Conservation (phyloP, 345 rosid species). For the Linum usitatissimum region DNA sequence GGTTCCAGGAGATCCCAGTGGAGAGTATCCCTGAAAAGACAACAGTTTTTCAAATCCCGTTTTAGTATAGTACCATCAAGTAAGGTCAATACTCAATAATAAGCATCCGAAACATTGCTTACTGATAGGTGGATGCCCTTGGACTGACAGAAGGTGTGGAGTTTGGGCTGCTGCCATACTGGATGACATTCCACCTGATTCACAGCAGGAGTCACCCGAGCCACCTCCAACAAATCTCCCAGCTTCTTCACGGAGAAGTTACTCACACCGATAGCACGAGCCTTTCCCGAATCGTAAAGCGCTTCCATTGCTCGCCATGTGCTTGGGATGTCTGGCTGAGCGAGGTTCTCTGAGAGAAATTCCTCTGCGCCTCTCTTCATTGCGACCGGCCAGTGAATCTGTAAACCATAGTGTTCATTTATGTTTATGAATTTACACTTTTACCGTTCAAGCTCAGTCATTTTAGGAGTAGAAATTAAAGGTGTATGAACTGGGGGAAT, state of each 20-base stretch:
- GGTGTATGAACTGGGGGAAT: neutral
- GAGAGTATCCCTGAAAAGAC: slow-evolving; percentile 22
- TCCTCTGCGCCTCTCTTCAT: neutral
- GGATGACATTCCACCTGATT: slow-evolving; percentile 10
- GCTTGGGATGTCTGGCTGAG: neutral
- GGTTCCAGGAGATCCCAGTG: slow-evolving; percentile 5
- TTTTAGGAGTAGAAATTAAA: neutral
- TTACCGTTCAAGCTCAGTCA: neutral
- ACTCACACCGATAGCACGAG: slow-evolving; percentile 9
- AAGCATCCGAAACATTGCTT: neutral
- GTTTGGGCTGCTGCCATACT: slow-evolving; percentile 6
- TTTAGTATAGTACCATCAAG: neutral
- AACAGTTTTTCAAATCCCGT: neutral
- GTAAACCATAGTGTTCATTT: neutral
- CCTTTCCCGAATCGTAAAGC: slow-evolving; percentile 5
- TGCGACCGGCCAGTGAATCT: slow-evolving; percentile 5
- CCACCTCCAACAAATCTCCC: slow-evolving; percentile 7
- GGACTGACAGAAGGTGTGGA: slow-evolving; percentile 1
- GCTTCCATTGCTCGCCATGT: slow-evolving; percentile 11
- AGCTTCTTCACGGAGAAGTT: slow-evolving; percentile 10
- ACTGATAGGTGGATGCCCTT: slow-evolving; percentile 7
- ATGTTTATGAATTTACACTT: neutral
- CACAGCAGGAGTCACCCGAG: slow-evolving; percentile 9
- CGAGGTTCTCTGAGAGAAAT: neutral
- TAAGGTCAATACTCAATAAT: neutral